Evolutionary conservation across 1,284 basidiomycete genomes (phyloP).

Genomic region (Coriolopsis trogii): DNA sequence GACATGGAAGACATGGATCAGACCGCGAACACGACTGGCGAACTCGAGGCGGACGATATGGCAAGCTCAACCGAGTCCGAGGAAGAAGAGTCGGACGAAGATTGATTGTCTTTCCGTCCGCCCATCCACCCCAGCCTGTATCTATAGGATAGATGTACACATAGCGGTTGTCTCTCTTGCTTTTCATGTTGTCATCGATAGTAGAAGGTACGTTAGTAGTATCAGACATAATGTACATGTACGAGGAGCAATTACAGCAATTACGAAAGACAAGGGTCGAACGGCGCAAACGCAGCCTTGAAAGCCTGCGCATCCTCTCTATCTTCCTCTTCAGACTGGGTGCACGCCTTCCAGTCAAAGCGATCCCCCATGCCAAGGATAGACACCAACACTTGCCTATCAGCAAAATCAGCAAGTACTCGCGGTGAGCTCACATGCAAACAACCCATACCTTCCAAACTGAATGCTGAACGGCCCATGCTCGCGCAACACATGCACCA

Average conservation of each 20-base stretch:
- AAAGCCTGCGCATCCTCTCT: constrained; percentile 79
- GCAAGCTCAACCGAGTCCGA: constrained; percentile 16
- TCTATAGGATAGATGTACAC: constrained; percentile 2
- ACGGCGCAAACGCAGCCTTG: constrained; percentile 78
- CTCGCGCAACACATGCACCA: constrained; percentile 84
- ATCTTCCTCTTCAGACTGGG: constrained; percentile 81
- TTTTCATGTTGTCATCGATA: background rate
- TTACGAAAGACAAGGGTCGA: too few relatives aligned
- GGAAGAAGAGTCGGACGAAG: constrained; percentile 15
- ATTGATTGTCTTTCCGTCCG: background rate
- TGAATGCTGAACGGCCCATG: constrained; percentile 84
- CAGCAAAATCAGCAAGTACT: constrained; percentile 11
- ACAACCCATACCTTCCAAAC: constrained; percentile 81
- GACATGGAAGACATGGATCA: constrained; percentile 77
- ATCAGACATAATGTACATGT: background rate
- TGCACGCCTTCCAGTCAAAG: constrained; percentile 90
- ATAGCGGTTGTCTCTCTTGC: background rate
- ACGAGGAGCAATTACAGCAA: constrained; percentile 24
- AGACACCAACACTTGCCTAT: constrained; percentile 81
- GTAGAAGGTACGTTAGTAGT: background rate
- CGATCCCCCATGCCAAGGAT: constrained; percentile 77
- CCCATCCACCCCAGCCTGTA: background rate
- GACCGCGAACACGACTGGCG: constrained; percentile 42
- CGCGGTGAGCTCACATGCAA: too few relatives aligned
- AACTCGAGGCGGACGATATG: constrained; percentile 35